These are phyloP conservation scores for Arabis hirsuta DNA, from an alignment of 345 rosid species.

Conservation along the genomic window DNA sequence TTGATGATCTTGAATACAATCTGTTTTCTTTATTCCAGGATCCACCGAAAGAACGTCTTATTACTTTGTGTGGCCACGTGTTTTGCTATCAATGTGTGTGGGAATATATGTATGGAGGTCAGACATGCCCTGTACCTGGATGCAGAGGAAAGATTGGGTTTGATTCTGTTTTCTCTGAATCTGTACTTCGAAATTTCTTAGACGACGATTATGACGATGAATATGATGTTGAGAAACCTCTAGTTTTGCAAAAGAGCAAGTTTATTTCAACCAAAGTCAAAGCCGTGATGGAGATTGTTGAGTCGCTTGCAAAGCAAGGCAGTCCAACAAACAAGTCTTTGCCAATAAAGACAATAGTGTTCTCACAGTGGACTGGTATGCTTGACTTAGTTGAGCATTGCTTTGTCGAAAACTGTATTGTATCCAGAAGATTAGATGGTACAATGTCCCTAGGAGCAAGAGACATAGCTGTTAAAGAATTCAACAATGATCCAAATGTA, in stretches of 20 bases:
- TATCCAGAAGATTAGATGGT: slow-evolving; percentile 89
- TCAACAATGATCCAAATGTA: slow-evolving; percentile 71
- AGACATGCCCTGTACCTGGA: slow-evolving; percentile 60
- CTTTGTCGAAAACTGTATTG: slow-evolving; percentile 50
- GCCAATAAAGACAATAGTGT: slow-evolving; percentile 73
- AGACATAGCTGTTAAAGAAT: slow-evolving; percentile 82
- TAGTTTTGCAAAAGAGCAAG: slow-evolving; percentile 47
- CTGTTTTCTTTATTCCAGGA: slow-evolving; percentile 29
- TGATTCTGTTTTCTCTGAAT: slow-evolving; percentile 70
- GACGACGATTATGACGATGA: slow-evolving; percentile 40
- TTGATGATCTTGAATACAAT: too few species aligned
- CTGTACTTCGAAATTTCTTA: slow-evolving; percentile 57
- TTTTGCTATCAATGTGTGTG: slow-evolving; percentile 85
- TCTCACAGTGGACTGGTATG: slow-evolving; percentile 95
- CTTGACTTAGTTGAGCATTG: slow-evolving; percentile 72
- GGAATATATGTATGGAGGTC: slow-evolving; percentile 64
- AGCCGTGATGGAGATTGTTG: slow-evolving; percentile 67
- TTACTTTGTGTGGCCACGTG: slow-evolving; percentile 81
- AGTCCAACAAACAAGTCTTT: slow-evolving; percentile 39
- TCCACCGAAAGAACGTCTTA: slow-evolving; percentile 79
- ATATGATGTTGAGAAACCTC: slow-evolving; percentile 30
- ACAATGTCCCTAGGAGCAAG: slow-evolving; percentile 73
- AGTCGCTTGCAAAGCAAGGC: slow-evolving; percentile 44
- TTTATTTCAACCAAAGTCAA: slow-evolving; percentile 69
- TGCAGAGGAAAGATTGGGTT: slow-evolving; percentile 61